phyloP scores from a whole-genome alignment of 306 rosid species.

The Prunus salicina region DNA sequence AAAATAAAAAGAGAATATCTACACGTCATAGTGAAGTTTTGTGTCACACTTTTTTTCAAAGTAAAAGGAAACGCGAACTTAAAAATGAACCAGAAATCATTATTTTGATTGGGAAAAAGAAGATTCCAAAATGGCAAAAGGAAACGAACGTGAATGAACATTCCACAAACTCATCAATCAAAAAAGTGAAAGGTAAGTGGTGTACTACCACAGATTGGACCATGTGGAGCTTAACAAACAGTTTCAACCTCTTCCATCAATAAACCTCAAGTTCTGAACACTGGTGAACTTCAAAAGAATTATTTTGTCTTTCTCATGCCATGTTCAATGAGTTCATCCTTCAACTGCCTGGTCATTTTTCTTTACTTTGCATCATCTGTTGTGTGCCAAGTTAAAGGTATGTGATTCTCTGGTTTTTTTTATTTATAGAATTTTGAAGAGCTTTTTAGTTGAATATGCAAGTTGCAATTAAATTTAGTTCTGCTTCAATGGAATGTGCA shows the following conservation, averaged over 20 bases:
- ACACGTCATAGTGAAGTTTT: background rate
- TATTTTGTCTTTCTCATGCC: constrained; percentile 32
- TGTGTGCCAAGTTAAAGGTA: constrained; percentile 80
- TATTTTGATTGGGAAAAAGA: constrained; percentile 34
- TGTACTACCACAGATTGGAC: constrained; percentile 17
- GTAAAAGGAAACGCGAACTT: background rate
- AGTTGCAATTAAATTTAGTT: too few species aligned
- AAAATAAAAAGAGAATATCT: too few species aligned
- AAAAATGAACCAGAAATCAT: constrained; percentile 16
- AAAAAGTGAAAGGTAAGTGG: constrained; percentile 19
- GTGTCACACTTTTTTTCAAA: constrained; percentile 20
- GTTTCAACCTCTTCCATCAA: constrained; percentile 17
- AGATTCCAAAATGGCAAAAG: constrained; percentile 49
- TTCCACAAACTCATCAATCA: constrained; percentile 35
- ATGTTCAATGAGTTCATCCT: constrained; percentile 51
- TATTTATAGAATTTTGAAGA: background rate
- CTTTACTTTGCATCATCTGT: constrained; percentile 39
- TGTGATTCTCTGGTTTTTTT: constrained; percentile 14
- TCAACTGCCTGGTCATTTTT: constrained; percentile 36
- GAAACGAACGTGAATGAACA: constrained; percentile 57
- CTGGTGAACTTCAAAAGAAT: constrained; percentile 16
- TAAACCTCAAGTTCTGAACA: constrained; percentile 22
- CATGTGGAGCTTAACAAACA: constrained; percentile 36
- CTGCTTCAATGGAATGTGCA: constrained; percentile 26
- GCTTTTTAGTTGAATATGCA: background rate